phyloP scores from a whole-genome alignment of 768 basidiomycete genomes.

The Suillus plorans region DNA sequence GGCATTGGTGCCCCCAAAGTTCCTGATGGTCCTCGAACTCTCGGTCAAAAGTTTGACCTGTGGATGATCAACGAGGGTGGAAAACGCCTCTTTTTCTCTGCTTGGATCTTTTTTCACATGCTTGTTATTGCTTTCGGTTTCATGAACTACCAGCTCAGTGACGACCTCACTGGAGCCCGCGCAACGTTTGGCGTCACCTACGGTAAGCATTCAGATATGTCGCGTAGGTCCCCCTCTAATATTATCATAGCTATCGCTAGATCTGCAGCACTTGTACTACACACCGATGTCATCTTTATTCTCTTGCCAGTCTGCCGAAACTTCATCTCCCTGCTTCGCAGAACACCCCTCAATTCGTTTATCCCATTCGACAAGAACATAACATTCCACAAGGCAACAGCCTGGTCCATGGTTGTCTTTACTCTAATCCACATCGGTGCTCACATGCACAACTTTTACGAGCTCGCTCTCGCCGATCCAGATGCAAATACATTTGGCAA shows the following conservation, averaged over 20 bases:
- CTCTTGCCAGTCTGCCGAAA: constrained; percentile 94
- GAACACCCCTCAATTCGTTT: constrained; percentile 79
- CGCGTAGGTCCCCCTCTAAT: background rate
- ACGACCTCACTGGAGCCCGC: constrained; percentile 70
- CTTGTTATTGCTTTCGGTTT: constrained; percentile 78
- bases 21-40: constrained; percentile 38
- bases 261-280: constrained; percentile 84
- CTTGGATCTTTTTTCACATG: constrained; percentile 80
- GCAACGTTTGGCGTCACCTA: constrained; percentile 74
- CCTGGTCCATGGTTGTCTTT: constrained; percentile 85
- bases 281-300: constrained; percentile 91
- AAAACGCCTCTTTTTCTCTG: constrained; percentile 70
- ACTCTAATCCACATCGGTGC: constrained; percentile 75
- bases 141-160: constrained; percentile 76
- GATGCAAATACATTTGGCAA: constrained; percentile 53
- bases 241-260: constrained; percentile 71
- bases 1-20: constrained; percentile 19
- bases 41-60: constrained; percentile 50
- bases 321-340: constrained; percentile 86
- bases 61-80: constrained; percentile 97
- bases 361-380: constrained; percentile 95
- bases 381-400: constrained; percentile 87
- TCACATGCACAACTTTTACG: constrained; percentile 84
- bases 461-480: constrained; percentile 57
- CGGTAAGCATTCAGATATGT: constrained; percentile 43